A percentile compares a stretch with the other conserved stretches of the same genome.
Evolutionary conservation across 805 yeast species (phyloP).

Genomic region (Ogataea pignaliae): DNA sequence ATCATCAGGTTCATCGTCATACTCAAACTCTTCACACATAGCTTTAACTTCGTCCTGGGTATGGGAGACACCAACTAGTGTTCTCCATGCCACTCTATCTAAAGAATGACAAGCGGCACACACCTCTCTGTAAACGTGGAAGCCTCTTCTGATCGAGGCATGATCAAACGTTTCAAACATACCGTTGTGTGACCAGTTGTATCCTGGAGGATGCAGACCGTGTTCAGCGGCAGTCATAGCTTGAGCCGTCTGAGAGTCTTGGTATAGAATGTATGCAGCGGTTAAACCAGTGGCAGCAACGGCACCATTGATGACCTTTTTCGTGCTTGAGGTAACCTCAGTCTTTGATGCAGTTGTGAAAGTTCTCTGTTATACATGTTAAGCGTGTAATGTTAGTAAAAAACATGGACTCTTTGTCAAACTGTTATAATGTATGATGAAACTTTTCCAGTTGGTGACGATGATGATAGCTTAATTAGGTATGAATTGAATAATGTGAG

Average conservation of each 20-base stretch:
- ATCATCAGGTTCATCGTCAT: constrained; percentile 93
- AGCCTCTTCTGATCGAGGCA: constrained; percentile 96
- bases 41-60: constrained; percentile 84
- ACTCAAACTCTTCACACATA: constrained; percentile 94
- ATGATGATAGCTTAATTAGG: too few relatives aligned
- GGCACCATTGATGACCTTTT: constrained; percentile 54
- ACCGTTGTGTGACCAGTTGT: constrained; percentile 92
- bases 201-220: constrained; percentile 94
- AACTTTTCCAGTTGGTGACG: too few relatives aligned
- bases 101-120: constrained; percentile 99
- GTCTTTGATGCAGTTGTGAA: constrained; percentile 30
- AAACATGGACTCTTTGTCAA: too few relatives aligned
- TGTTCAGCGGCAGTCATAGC: constrained; percentile 99
- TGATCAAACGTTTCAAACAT: constrained; percentile 90
- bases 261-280: constrained; percentile 76
- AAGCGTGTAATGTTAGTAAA: constrained; percentile 13
- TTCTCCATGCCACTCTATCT: constrained; percentile 98
- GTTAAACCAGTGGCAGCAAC: constrained; percentile 74
- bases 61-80: constrained; percentile 94
- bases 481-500: not conserved
- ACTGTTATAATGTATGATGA: too few relatives aligned
- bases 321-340: constrained; percentile 32
- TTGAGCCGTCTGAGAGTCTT: constrained; percentile 80
- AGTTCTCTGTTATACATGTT: constrained; percentile 26
- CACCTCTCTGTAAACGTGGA: constrained; percentile 97